Evolutionary conservation across 2,329 filamentous ascomycete genomes (phyloP), one percentile per base, ranked within the genome.

Genomic region (Rosellinia necatrix): DNA sequence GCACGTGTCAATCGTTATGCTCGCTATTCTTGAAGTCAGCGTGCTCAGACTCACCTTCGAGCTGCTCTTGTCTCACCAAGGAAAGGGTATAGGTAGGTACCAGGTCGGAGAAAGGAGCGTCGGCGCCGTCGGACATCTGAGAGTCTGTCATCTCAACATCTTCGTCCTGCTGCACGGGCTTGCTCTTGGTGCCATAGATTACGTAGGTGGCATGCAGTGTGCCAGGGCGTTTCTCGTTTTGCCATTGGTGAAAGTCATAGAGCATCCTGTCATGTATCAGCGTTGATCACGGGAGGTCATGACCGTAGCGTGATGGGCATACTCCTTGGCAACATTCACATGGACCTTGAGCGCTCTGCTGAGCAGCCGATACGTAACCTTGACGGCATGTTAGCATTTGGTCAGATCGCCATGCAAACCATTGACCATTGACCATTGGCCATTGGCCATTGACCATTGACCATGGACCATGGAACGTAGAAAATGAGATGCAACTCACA

Each of bases 201-300:
- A 97, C 78, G 74, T 97, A 99, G n/a, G 92, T 97, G 40, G 93
- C 94, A 75, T 96, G 85, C n/a, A 97, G 79, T 22, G 85, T 87
- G 19, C 85, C 82, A 0, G 89, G 81, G 58, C 86, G 88, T 72
- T 88, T 90, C 51, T 78, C 80, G 72, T 92, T 96, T 70, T 96
- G 89, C 53, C 80, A 83, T 60, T 81, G 80, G 71, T 97, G 85
- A 64, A 96, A 97, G 27, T 96, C 90, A 73, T 85, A 96, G 13
- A 92, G 84, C 83, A 94, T 96, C 72, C 88, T 96, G 49, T 15
- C n/a, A 30, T 29, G 2, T 17, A 48, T 68, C 9, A 61, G 56
- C 21, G 24, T 40, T n/a, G 4, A 42, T 5, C 42, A 6, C 25
- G 50, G 59, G 35, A 67, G 32, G 15, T 40, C 27, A 24, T 30